Conservation (phyloP, 1,284 basidiomycete genomes). For the Trichosporon asahii region DNA sequence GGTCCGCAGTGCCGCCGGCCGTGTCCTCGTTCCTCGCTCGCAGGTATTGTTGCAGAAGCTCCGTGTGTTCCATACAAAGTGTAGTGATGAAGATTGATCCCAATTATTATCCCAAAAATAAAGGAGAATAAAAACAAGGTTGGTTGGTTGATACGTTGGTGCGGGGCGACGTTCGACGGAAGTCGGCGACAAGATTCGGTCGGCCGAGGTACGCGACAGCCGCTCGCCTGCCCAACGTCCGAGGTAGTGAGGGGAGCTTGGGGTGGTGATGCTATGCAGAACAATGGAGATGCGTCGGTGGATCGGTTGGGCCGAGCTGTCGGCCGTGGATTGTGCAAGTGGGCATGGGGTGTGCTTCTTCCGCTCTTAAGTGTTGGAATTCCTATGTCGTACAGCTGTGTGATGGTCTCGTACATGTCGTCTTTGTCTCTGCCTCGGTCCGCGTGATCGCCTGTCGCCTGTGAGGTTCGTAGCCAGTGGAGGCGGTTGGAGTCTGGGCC, state of each 20-base stretch:
- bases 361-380: background rate
- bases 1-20: no score
- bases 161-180: no score
- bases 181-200: background rate
- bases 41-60: background rate
- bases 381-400: background rate
- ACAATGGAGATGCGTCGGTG: background rate
- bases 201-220: background rate
- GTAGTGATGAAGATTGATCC: background rate
- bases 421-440: background rate
- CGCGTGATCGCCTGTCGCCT: background rate
- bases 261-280: background rate
- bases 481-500: background rate
- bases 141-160: no score
- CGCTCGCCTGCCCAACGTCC: background rate
- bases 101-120: conserved; percentile 5
- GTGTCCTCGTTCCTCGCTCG: background rate
- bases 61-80: conserved; percentile 4
- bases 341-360: background rate
- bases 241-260: background rate
- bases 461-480: background rate
- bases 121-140: background rate
- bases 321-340: background rate
- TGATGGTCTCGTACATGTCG: background rate
- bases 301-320: background rate